phyloP scores from a whole-genome alignment of 495 filamentous ascomycete genomes.

The Xylaria intraflava region DNA sequence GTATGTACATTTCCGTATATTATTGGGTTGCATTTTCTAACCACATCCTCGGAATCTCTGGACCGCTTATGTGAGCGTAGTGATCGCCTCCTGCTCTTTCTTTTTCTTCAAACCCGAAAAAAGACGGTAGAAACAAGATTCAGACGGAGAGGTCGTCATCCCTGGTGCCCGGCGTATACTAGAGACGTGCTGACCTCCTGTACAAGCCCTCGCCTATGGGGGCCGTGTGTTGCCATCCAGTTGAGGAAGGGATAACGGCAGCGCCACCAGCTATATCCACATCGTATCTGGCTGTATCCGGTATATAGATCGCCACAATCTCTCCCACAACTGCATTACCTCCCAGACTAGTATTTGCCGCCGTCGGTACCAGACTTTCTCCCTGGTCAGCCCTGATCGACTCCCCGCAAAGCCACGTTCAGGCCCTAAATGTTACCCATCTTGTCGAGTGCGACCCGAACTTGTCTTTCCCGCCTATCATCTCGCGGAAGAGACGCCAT shows the following conservation, averaged over 20 bases:
- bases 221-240: neutral
- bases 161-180: no score
- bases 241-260: neutral
- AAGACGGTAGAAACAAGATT: no score
- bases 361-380: conserved; percentile 5
- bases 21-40: neutral
- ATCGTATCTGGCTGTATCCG: neutral
- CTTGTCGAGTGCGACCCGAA: conserved; percentile 10
- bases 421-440: conserved; percentile 3
- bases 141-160: no score
- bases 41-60: neutral
- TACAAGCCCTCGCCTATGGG: neutral
- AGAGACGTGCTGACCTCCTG: no score
- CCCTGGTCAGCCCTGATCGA: conserved; percentile 9
- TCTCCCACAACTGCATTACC: neutral
- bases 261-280: neutral
- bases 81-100: no score
- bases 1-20: neutral
- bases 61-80: no score
- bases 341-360: neutral
- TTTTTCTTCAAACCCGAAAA: no score
- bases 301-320: neutral
- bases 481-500: neutral
- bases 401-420: conserved; percentile 14
- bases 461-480: conserved; percentile 4